Conservation (phyloP, 139 green algal genomes). For the Helicosporidium sp. region DNA sequence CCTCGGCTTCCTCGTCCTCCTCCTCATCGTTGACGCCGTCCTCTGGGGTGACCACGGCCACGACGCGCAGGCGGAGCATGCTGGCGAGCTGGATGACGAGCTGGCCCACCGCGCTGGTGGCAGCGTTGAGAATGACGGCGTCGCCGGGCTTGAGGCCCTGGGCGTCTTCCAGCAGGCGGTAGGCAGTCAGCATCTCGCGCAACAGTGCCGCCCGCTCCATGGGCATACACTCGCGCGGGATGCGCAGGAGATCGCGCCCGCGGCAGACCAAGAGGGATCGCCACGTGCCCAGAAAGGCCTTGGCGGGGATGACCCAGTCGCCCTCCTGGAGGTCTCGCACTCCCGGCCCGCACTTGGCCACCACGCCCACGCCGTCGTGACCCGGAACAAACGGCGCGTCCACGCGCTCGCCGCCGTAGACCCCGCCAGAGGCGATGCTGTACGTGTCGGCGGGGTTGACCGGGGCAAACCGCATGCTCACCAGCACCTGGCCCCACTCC, state of each 20-base stretch:
- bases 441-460: constrained; percentile 59
- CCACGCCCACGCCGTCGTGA: constrained; percentile 45
- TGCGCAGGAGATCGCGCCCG: constrained; percentile 45
- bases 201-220: constrained; percentile 40
- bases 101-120: constrained; percentile 58
- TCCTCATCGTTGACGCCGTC: constrained; percentile 5
- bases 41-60: constrained; percentile 22
- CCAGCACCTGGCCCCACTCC: constrained; percentile 65
- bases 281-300: constrained; percentile 55
- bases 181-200: constrained; percentile 59
- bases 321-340: constrained; percentile 47
- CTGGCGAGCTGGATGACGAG: constrained; percentile 59
- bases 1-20: too few species aligned
- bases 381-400: constrained; percentile 41
- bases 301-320: constrained; percentile 58
- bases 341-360: constrained; percentile 65
- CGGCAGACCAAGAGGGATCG: constrained; percentile 36
- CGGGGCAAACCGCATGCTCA: constrained; percentile 35
- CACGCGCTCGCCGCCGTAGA: constrained; percentile 33
- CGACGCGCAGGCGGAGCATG: constrained; percentile 48
- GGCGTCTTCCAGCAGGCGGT: constrained; percentile 62
- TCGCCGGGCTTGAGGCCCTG: constrained; percentile 59
- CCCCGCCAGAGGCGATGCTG: constrained; percentile 29
- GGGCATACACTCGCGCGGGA: constrained; percentile 22
- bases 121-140: constrained; percentile 69